Conservation (phyloP, 2,329 filamentous ascomycete species). For the Botrytis squamosa region DNA sequence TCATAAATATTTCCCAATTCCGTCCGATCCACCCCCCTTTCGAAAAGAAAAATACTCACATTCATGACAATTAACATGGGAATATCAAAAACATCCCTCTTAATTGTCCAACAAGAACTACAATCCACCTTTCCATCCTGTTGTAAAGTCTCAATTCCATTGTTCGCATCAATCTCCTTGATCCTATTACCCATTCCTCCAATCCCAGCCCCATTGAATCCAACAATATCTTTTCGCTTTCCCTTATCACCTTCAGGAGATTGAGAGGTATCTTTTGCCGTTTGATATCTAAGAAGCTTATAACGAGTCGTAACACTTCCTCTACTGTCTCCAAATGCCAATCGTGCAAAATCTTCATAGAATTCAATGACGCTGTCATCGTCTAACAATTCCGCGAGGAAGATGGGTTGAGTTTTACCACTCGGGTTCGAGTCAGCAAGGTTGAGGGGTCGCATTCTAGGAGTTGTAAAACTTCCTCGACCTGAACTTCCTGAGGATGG, state of each 20-base stretch:
- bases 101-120: slow-evolving; percentile 95
- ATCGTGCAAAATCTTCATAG: slow-evolving; percentile 89
- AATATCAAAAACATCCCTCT: slow-evolving; percentile 95
- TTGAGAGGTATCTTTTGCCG: slow-evolving; percentile 54
- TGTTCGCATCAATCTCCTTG: slow-evolving; percentile 65
- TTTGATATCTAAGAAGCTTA: slow-evolving; percentile 86
- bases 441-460: slow-evolving; percentile 49
- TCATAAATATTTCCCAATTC: neutral
- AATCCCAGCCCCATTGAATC: slow-evolving; percentile 29
- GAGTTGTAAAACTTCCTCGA: slow-evolving; percentile 50
- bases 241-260: slow-evolving; percentile 27
- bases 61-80: slow-evolving; percentile 99
- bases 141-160: slow-evolving; percentile 78
- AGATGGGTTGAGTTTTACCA: slow-evolving; percentile 71
- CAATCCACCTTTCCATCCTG: slow-evolving; percentile 91
- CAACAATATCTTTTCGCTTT: slow-evolving; percentile 23
- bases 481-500: slow-evolving; percentile 38
- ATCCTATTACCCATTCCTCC: slow-evolving; percentile 53
- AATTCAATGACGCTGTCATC: slow-evolving; percentile 92
- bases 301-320: slow-evolving; percentile 82
- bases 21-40: slow-evolving; percentile 14
- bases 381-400: slow-evolving; percentile 88
- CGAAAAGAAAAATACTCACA: slow-evolving; percentile 59
- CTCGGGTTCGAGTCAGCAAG: slow-evolving; percentile 40
- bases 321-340: slow-evolving; percentile 88